Conservation (phyloP, 495 filamentous ascomycete species). For the Tuber calosporum region DNA sequence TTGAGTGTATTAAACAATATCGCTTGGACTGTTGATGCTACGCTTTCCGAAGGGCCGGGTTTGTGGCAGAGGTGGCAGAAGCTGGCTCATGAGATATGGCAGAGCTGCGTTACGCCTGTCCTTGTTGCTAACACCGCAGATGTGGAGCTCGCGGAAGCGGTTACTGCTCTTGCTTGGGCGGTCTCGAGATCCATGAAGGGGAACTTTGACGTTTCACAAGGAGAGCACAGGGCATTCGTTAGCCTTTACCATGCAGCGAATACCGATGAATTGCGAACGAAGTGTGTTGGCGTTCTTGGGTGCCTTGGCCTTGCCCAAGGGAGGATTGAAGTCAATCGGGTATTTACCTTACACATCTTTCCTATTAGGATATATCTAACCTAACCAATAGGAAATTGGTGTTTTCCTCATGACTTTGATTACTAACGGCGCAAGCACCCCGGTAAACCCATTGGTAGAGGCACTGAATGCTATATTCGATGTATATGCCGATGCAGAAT, state of each 20-base stretch:
- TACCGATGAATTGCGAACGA: constrained; percentile 47
- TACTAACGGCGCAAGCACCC: constrained; percentile 45
- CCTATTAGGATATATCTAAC: constrained; percentile 4
- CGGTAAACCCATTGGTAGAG: constrained; percentile 51
- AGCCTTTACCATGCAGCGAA: constrained; percentile 52
- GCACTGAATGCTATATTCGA: constrained; percentile 57
- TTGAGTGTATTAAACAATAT: constrained; percentile 56
- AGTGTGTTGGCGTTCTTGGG: constrained; percentile 57
- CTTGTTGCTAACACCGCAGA: constrained; percentile 54
- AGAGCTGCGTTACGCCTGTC: constrained; percentile 48
- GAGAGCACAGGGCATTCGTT: constrained; percentile 54
- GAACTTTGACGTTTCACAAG: constrained; percentile 44
- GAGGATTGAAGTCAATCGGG: constrained; percentile 38
- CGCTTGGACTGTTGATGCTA: constrained; percentile 52
- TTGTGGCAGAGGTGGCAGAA: constrained; percentile 47
- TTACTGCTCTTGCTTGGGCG: constrained; percentile 58
- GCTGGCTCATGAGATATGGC: constrained; percentile 51
- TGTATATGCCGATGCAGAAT: constrained; percentile 54
- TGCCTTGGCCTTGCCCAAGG: constrained; percentile 49
- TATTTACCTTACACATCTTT: constrained; percentile 43
- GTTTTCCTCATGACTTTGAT: constrained; percentile 54
- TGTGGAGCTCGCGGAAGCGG: constrained; percentile 51
- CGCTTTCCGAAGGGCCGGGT: constrained; percentile 45
- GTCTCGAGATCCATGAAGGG: constrained; percentile 50
- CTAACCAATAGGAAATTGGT: constrained; percentile 47